These are phyloP conservation scores for Annulohypoxylon maeteangense DNA, from an alignment of 495 filamentous ascomycete genomes.

Conservation along the genomic window DNA sequence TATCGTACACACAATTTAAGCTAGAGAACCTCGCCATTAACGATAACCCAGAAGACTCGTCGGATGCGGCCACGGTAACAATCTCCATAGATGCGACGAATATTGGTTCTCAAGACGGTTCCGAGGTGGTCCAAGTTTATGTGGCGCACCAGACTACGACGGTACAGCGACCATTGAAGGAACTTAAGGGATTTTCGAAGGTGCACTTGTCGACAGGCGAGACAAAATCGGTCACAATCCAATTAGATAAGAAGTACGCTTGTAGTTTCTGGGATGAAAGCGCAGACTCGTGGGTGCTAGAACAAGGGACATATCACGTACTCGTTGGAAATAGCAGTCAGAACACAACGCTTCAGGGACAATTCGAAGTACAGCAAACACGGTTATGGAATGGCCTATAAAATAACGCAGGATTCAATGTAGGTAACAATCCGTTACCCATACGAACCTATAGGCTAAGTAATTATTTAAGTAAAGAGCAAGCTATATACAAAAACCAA, in stretches of 20 bases:
- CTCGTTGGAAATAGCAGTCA: slow-evolving; percentile 2
- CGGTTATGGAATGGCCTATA: background rate
- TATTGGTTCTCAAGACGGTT: slow-evolving; percentile 50
- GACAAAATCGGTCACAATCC: background rate
- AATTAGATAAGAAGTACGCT: slow-evolving; percentile 6
- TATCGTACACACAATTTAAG: slow-evolving; percentile 63
- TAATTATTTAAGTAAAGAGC: background rate
- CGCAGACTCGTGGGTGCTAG: background rate
- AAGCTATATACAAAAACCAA: slow-evolving; percentile 6
- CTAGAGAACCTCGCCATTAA: background rate
- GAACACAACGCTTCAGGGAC: background rate
- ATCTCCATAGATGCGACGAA: slow-evolving; percentile 50
- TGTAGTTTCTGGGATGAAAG: slow-evolving; percentile 7
- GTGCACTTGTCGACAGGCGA: background rate
- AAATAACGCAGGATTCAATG: background rate
- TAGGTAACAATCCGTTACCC: background rate
- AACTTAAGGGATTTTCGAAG: background rate
- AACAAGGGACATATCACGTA: slow-evolving; percentile 1
- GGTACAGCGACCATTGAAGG: background rate
- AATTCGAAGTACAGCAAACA: slow-evolving; percentile 1
- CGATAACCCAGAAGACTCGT: background rate
- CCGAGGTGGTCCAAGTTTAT: slow-evolving; percentile 46
- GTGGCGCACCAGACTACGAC: slow-evolving; percentile 8
- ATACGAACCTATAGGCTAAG: background rate
- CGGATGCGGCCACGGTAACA: background rate